Percentiles rank a stretch among this genome's conserved stretches.
These are phyloP conservation scores for Diutina ranongensis DNA, from an alignment of 1,139 yeast genomes.

Conservation along the genomic window DNA sequence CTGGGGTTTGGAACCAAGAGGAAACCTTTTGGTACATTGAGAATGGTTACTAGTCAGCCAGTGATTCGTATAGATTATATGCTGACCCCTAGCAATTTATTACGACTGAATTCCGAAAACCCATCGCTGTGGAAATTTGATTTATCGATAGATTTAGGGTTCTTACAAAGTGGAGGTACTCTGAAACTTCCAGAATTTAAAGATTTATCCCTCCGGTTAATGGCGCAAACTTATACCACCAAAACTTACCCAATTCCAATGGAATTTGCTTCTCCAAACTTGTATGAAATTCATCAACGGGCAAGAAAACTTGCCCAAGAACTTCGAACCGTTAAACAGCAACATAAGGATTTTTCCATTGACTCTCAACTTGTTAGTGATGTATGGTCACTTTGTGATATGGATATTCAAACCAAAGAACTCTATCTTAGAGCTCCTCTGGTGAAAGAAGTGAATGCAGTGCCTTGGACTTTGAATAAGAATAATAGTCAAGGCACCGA, in stretches of 20 bases:
- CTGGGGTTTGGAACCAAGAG: constrained; percentile 3
- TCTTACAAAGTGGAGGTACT: neutral
- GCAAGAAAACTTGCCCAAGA: constrained; percentile 3
- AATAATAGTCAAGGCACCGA: neutral
- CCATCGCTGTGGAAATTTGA: neutral
- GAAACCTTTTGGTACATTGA: constrained; percentile 1
- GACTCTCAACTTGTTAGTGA: constrained; percentile 1
- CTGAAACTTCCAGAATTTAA: neutral
- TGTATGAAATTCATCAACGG: neutral
- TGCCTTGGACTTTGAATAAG: neutral
- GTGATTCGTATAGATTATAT: neutral
- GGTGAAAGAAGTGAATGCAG: neutral
- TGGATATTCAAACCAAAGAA: neutral
- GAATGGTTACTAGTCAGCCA: neutral
- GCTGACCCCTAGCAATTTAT: neutral
- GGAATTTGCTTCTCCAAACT: constrained; percentile 2
- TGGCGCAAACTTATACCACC: neutral
- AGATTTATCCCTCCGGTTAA: neutral
- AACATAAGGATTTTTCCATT: neutral
- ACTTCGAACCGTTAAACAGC: neutral
- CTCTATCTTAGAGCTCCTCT: neutral
- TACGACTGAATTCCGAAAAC: neutral
- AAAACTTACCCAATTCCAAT: constrained; percentile 1
- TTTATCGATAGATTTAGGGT: neutral
- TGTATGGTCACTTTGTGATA: constrained; percentile 1